Conservation (phyloP, 2,329 filamentous ascomycete species). For the Fusarium marasasianum region DNA sequence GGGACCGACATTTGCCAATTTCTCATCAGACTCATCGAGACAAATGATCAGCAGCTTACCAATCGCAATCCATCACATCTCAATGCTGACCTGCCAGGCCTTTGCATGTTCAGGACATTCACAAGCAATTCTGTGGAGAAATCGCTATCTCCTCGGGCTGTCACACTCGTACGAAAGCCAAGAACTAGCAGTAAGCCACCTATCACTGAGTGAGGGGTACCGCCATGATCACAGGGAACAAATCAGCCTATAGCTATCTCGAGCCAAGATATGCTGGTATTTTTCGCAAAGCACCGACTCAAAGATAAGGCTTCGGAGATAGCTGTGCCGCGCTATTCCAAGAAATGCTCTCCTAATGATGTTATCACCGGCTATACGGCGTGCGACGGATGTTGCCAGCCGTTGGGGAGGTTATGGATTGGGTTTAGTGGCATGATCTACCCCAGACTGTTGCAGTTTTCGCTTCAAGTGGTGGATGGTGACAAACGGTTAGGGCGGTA, state of each 20-base stretch:
- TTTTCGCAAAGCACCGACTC: not conserved
- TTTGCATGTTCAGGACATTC: not conserved
- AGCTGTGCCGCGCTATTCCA: not conserved
- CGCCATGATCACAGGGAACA: constrained; percentile 11
- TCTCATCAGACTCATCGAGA: not conserved
- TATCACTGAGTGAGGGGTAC: constrained; percentile 16
- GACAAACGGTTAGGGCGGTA: not conserved
- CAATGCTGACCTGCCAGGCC: not conserved
- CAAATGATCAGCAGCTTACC: not conserved
- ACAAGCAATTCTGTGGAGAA: not conserved
- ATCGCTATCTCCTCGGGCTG: not conserved
- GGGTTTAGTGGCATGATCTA: not conserved
- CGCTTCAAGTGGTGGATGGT: not conserved
- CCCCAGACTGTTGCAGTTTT: constrained; percentile 2
- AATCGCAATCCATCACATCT: not conserved
- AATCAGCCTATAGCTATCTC: not conserved
- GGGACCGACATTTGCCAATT: not conserved
- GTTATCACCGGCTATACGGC: constrained; percentile 3
- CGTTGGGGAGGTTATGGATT: not conserved
- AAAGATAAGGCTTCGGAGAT: constrained; percentile 13
- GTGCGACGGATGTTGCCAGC: not conserved
- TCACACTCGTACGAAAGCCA: constrained; percentile 11
- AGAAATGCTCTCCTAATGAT: not conserved
- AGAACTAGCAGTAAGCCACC: constrained; percentile 25
- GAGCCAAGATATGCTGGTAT: constrained; percentile 4